A percentile compares a stretch with the other conserved stretches of the same genome.
phyloP scores from a whole-genome alignment of 306 rosid genomes.

The Acmispon strigosus region DNA sequence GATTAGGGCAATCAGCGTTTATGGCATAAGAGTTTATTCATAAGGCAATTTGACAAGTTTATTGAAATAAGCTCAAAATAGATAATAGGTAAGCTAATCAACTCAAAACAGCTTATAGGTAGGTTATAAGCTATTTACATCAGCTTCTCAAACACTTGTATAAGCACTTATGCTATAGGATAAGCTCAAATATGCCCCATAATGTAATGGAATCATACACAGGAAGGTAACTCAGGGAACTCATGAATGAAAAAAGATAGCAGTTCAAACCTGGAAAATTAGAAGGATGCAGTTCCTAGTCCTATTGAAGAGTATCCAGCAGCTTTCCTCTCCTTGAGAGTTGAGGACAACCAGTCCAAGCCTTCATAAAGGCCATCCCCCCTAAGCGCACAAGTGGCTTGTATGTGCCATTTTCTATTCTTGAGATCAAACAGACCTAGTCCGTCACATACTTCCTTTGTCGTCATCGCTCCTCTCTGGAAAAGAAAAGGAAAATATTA shows the following conservation, averaged over 20 bases:
- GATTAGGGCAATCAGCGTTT: no score
- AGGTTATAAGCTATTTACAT: no score
- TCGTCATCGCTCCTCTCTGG: constrained; percentile 93
- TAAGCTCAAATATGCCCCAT: no score
- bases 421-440: constrained; percentile 90
- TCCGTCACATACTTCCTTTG: constrained; percentile 95
- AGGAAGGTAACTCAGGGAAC: background rate
- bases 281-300: constrained; percentile 84
- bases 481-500: constrained; percentile 4
- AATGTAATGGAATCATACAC: background rate
- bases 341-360: constrained; percentile 89
- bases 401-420: constrained; percentile 98
- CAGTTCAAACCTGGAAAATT: constrained; percentile 32
- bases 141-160: no score
- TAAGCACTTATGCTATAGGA: no score
- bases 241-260: background rate
- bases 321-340: constrained; percentile 92
- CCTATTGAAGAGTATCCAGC: constrained; percentile 95
- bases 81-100: no score
- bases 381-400: constrained; percentile 84
- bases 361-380: constrained; percentile 99
- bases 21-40: no score
- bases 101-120: no score
- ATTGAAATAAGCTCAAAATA: no score
- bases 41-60: no score